Conservation (phyloP, 495 filamentous ascomycete species). For the Achaetomiella virescens region DNA sequence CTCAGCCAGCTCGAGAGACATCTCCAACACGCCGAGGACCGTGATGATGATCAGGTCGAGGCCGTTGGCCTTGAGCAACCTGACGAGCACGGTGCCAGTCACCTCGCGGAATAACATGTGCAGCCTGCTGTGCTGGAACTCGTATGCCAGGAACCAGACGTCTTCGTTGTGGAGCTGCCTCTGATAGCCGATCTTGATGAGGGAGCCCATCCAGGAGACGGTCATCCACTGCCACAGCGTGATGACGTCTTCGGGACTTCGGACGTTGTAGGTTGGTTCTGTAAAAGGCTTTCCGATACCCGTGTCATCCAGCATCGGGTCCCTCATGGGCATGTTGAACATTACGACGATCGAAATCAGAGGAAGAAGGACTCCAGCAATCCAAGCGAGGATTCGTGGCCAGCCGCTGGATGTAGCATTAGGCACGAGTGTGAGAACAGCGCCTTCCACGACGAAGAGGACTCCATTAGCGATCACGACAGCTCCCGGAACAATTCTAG, state of each 20-base stretch:
- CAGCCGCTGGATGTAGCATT: not conserved
- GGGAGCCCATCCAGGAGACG: constrained; percentile 73
- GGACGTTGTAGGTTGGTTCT: constrained; percentile 51
- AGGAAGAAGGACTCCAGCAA: constrained; percentile 10
- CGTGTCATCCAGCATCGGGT: constrained; percentile 48
- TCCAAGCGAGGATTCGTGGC: constrained; percentile 7
- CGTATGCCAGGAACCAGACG: constrained; percentile 67
- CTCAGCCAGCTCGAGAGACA: constrained; percentile 55
- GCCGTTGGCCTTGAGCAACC: constrained; percentile 67
- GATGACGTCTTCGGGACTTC: constrained; percentile 78
- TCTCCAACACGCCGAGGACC: constrained; percentile 53
- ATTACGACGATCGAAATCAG: constrained; percentile 44
- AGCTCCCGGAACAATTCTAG: constrained; percentile 19
- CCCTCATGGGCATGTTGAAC: constrained; percentile 65
- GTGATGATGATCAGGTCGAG: constrained; percentile 66
- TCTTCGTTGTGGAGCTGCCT: constrained; percentile 66
- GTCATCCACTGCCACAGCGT: constrained; percentile 75
- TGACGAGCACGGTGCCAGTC: constrained; percentile 59
- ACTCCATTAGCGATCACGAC: constrained; percentile 22
- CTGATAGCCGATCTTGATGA: constrained; percentile 57
- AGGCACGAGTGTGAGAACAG: constrained; percentile 15
- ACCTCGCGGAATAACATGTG: constrained; percentile 68
- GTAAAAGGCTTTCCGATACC: constrained; percentile 57
- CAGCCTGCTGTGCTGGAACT: constrained; percentile 68
- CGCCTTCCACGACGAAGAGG: constrained; percentile 14